These are phyloP conservation scores for Colletotrichum scovillei DNA, from an alignment of 2,329 filamentous ascomycete genomes.

Conservation along the genomic window DNA sequence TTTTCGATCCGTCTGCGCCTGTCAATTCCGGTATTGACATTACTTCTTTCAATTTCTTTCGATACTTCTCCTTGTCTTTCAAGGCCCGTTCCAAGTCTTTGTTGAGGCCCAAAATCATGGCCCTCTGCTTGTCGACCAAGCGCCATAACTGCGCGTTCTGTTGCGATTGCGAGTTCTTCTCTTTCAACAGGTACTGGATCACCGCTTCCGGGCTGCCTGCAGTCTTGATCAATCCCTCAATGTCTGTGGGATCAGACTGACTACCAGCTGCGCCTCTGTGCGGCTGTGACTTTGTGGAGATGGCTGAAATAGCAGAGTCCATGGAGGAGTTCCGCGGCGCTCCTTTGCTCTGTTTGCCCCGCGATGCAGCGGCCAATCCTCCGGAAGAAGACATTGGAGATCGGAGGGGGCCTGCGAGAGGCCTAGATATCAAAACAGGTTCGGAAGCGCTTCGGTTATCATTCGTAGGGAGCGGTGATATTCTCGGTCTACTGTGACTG, in stretches of 20 bases:
- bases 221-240: conserved; percentile 81
- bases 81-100: conserved; percentile 91
- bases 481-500: conserved; percentile 40
- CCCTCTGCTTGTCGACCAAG: conserved; percentile 93
- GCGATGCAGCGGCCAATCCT: conserved; percentile 54
- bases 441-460: conserved; percentile 59
- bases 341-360: conserved; percentile 52
- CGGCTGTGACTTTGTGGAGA: conserved; percentile 70
- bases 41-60: conserved; percentile 87
- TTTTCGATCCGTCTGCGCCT: conserved; percentile 39
- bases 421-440: conserved; percentile 55
- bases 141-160: conserved; percentile 96
- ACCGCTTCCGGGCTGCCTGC: conserved; percentile 91
- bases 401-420: conserved; percentile 52
- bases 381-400: conserved; percentile 58
- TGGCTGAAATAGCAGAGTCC: conserved; percentile 88
- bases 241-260: conserved; percentile 75
- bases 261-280: conserved; percentile 70
- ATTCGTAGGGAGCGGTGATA: conserved; percentile 55
- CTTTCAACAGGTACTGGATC: conserved; percentile 87
- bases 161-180: conserved; percentile 88
- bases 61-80: conserved; percentile 95
- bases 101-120: conserved; percentile 93
- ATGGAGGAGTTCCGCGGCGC: conserved; percentile 84
- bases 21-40: conserved; percentile 54